These are phyloP conservation scores for Penicillium sp. DNA, from an alignment of 2,329 filamentous ascomycete species.

Conservation along the genomic window DNA sequence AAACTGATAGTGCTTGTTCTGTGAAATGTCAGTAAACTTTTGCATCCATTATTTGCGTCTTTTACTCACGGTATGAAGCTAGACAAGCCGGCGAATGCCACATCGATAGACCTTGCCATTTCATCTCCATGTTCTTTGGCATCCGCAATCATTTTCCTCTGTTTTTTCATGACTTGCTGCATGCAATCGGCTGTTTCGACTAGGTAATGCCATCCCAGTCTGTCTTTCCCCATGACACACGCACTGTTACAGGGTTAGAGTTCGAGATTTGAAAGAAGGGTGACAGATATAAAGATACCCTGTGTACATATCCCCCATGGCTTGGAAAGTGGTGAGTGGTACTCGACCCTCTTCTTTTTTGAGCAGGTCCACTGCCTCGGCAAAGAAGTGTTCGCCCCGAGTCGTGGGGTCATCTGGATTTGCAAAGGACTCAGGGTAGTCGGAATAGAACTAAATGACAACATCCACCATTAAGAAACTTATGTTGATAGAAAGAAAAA, in stretches of 20 bases:
- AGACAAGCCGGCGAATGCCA: slow-evolving; percentile 13
- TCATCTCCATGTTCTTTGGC: slow-evolving; percentile 2
- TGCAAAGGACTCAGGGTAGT: slow-evolving; percentile 23
- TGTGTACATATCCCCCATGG: slow-evolving; percentile 23
- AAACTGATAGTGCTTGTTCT: slow-evolving; percentile 1
- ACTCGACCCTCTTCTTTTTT: slow-evolving; percentile 26
- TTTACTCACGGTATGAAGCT: slow-evolving; percentile 9
- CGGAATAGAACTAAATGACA: slow-evolving; percentile 12
- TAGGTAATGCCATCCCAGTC: slow-evolving; percentile 27
- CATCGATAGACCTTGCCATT: slow-evolving; percentile 3
- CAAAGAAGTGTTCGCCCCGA: slow-evolving; percentile 28
- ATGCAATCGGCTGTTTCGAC: slow-evolving; percentile 38
- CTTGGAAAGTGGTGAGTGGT: slow-evolving; percentile 26
- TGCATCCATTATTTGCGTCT: neutral
- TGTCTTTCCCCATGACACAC: slow-evolving; percentile 28
- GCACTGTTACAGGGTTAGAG: slow-evolving; percentile 8
- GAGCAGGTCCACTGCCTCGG: slow-evolving; percentile 26
- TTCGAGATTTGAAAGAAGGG: neutral
- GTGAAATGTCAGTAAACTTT: neutral
- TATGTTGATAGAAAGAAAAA: neutral
- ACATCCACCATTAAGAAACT: neutral
- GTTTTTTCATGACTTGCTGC: slow-evolving; percentile 4
- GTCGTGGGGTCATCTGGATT: slow-evolving; percentile 13
- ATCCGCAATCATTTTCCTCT: slow-evolving; percentile 3
- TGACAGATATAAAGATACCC: slow-evolving; percentile 12